A percentile compares a stretch with the other conserved stretches of the same genome.
phyloP scores from a whole-genome alignment of 2,329 filamentous ascomycete genomes.

The Nemania abortiva region DNA sequence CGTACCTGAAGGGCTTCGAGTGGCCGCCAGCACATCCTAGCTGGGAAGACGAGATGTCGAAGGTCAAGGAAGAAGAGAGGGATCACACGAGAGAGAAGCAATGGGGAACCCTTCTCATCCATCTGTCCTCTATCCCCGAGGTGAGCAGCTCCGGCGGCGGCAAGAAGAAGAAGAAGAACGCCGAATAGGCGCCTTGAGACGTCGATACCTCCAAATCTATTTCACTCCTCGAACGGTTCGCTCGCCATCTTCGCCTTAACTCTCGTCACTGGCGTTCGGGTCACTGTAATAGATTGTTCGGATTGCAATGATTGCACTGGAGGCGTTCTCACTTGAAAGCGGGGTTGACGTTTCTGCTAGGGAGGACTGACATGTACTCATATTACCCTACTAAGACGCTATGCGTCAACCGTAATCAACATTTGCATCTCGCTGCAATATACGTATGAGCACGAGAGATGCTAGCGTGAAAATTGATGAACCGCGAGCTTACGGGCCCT shows the following conservation, averaged over 20 bases:
- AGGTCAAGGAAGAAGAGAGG: conserved; percentile 38
- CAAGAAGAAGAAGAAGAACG: conserved; percentile 80
- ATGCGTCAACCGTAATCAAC: conserved; percentile 27
- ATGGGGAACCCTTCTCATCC: conserved; percentile 88
- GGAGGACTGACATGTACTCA: conserved; percentile 36
- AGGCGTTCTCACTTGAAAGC: conserved; percentile 14
- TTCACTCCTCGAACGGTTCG: conserved; percentile 51
- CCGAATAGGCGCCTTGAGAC: conserved; percentile 55
- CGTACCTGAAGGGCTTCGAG: conserved; percentile 93
- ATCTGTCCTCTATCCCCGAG: conserved; percentile 81
- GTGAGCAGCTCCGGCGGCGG: conserved; percentile 56
- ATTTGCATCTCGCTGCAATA: conserved; percentile 10
- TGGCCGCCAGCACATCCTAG: conserved; percentile 67
- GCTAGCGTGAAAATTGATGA: too few species aligned
- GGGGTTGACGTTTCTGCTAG: conserved; percentile 19
- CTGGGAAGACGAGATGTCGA: conserved; percentile 37
- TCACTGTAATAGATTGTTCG: conserved; percentile 60
- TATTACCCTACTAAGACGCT: conserved; percentile 28
- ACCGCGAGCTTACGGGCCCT: too few species aligned
- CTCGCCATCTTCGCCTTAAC: conserved; percentile 51
- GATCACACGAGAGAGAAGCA: conserved; percentile 79
- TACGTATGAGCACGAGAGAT: not conserved
- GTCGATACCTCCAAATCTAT: conserved; percentile 50
- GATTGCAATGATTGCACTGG: conserved; percentile 39
- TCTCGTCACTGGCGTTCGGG: conserved; percentile 53